Percentiles rank a stretch among this genome's conserved stretches.
Conservation (phyloP, 2,329 filamentous ascomycete species). For the Sclerotinia subarctica region DNA sequence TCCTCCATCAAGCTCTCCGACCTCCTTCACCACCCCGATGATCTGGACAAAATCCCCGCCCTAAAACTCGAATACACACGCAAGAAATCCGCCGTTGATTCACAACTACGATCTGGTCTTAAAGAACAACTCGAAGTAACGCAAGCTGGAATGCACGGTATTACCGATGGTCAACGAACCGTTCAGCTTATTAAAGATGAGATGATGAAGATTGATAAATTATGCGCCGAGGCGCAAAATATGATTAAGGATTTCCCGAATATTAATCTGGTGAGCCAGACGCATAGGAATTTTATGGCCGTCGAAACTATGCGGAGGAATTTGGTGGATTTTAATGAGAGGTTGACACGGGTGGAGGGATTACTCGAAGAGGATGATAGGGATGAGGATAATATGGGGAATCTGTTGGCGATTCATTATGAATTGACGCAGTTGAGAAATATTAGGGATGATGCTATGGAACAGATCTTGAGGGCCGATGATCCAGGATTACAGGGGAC, state of each 20-base stretch:
- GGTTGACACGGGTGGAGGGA: constrained; percentile 70
- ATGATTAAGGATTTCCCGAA: constrained; percentile 96
- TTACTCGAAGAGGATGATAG: constrained; percentile 81
- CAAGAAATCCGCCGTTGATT: constrained; percentile 89
- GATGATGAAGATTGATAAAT: constrained; percentile 96
- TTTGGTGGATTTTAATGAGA: constrained; percentile 80
- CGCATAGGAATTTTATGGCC: constrained; percentile 92
- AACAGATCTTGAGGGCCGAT: constrained; percentile 80
- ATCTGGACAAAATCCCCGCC: constrained; percentile 90
- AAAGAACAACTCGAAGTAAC: constrained; percentile 93
- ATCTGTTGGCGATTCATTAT: constrained; percentile 85
- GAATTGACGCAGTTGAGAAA: constrained; percentile 88
- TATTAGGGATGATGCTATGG: constrained; percentile 93
- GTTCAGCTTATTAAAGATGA: constrained; percentile 95
- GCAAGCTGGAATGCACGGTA: constrained; percentile 84
- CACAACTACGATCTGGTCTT: constrained; percentile 81
- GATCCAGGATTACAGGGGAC: constrained; percentile 75
- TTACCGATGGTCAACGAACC: constrained; percentile 86
- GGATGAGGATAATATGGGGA: constrained; percentile 86
- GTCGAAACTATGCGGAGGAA: constrained; percentile 92
- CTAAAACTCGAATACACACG: constrained; percentile 90
- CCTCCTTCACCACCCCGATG: constrained; percentile 90
- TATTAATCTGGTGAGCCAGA: constrained; percentile 88
- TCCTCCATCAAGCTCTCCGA: constrained; percentile 70
- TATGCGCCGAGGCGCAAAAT: constrained; percentile 94